Percentiles rank a stretch among this genome's conserved stretches.
Conservation (phyloP, 2,329 filamentous ascomycete genomes). For the Trichoderma atrobrunneum region DNA sequence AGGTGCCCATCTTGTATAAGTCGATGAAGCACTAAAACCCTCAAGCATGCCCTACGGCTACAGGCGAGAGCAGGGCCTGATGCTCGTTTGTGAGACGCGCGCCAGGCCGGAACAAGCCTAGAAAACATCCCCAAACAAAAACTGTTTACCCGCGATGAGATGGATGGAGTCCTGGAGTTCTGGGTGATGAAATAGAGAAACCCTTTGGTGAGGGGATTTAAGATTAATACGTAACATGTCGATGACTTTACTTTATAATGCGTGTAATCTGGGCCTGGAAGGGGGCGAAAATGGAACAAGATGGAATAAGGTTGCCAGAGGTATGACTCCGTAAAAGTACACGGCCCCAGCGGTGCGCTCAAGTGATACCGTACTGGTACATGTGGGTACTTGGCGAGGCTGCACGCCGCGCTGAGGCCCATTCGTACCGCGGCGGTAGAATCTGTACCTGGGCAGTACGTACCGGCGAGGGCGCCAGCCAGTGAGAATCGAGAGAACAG, state of each 20-base stretch:
- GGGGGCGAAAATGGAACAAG: not conserved
- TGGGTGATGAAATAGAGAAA: not conserved
- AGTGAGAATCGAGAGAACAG: conserved; percentile 10
- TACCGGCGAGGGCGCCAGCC: conserved; percentile 6
- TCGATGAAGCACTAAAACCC: not conserved
- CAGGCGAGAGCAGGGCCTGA: not conserved
- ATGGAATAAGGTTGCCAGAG: not conserved
- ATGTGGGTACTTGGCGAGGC: not conserved
- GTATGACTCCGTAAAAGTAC: not conserved
- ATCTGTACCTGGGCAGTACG: not conserved
- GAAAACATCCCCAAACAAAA: not conserved
- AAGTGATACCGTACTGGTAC: not conserved
- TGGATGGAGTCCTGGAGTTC: not conserved
- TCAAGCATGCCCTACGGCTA: not conserved
- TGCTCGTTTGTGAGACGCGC: not conserved
- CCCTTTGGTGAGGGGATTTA: not conserved
- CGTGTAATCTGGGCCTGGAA: not conserved
- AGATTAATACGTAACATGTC: not conserved
- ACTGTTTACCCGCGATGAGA: not conserved
- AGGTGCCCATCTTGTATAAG: not conserved
- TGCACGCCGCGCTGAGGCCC: not conserved
- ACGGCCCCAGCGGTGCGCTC: not conserved
- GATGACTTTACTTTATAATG: not conserved
- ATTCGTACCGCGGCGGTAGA: not conserved
- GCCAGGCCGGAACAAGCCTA: not conserved